Evolutionary conservation across 1,139 yeast species (phyloP).

Genomic region (Candida glucosophila): DNA sequence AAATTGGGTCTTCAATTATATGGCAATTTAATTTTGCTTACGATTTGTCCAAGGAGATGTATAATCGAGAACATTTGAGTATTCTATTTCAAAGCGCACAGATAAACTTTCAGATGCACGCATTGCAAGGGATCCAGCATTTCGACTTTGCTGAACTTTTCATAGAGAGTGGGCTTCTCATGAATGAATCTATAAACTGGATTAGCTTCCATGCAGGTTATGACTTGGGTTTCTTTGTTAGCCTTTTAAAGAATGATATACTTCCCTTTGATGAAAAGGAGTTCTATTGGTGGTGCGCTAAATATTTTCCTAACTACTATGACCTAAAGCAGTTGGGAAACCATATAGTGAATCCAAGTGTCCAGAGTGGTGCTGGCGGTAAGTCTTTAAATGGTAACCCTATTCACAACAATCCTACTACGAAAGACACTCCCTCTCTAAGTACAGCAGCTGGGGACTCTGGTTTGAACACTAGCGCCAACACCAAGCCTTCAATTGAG

Average conservation of each 20-base stretch:
- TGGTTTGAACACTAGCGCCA: slow-evolving; percentile 8
- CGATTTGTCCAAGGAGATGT: slow-evolving; percentile 74
- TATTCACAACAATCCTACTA: slow-evolving; percentile 1
- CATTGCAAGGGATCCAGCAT: slow-evolving; percentile 70
- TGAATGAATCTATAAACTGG: slow-evolving; percentile 75
- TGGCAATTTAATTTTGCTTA: slow-evolving; percentile 95
- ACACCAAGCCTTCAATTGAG: slow-evolving; percentile 38
- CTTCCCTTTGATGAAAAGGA: slow-evolving; percentile 81
- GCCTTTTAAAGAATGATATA: slow-evolving; percentile 63
- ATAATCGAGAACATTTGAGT: slow-evolving; percentile 68
- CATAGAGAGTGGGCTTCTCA: slow-evolving; percentile 77
- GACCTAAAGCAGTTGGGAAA: slow-evolving; percentile 79
- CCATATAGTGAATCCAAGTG: slow-evolving; percentile 31
- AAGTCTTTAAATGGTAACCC: slow-evolving; percentile 3
- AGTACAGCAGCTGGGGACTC: slow-evolving; percentile 7
- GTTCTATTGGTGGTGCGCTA: slow-evolving; percentile 61
- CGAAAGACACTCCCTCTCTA: slow-evolving; percentile 1
- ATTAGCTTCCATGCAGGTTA: slow-evolving; percentile 91
- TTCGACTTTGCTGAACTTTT: slow-evolving; percentile 77
- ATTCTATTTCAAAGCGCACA: slow-evolving; percentile 68
- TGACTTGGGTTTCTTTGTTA: slow-evolving; percentile 83
- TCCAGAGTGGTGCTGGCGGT: too few relatives aligned
- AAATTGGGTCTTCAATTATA: slow-evolving; percentile 56
- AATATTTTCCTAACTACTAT: slow-evolving; percentile 74
- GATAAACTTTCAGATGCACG: slow-evolving; percentile 69